Percentiles rank a stretch among this genome's conserved stretches.
These are phyloP conservation scores for Alternaria gaisen DNA, from an alignment of 2,329 filamentous ascomycete genomes.

Conservation along the genomic window DNA sequence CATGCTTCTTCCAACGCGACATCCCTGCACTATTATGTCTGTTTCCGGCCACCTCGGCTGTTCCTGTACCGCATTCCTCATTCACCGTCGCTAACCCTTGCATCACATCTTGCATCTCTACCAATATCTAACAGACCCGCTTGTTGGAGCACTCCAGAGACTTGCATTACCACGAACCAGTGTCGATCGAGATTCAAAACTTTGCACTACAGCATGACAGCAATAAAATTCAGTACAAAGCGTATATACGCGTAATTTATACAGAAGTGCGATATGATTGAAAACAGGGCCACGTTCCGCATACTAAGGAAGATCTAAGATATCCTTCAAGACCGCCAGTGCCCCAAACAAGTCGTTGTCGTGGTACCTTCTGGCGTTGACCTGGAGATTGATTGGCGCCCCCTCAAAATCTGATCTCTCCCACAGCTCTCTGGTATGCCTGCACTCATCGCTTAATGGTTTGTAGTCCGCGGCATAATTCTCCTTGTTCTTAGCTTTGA, in stretches of 20 bases:
- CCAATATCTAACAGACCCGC: not conserved
- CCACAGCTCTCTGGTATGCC: slow-evolving; percentile 33
- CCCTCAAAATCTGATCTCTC: slow-evolving; percentile 27
- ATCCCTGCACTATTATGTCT: not conserved
- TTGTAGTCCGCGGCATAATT: slow-evolving; percentile 24
- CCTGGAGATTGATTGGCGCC: slow-evolving; percentile 34
- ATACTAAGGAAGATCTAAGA: slow-evolving; percentile 22
- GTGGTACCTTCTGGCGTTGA: slow-evolving; percentile 31
- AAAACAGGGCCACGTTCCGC: too few species aligned
- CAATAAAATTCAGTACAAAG: not conserved
- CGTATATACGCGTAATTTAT: not conserved
- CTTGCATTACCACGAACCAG: not conserved
- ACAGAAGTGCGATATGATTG: not conserved
- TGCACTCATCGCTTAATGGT: slow-evolving; percentile 29
- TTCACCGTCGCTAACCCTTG: not conserved
- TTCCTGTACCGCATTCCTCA: not conserved
- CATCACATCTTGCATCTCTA: not conserved
- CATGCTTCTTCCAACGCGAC: slow-evolving; percentile 15
- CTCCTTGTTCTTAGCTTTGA: slow-evolving; percentile 21
- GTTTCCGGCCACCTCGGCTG: slow-evolving; percentile 11
- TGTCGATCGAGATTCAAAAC: not conserved
- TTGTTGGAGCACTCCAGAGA: not conserved
- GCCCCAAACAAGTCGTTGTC: slow-evolving; percentile 34
- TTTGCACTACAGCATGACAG: not conserved
- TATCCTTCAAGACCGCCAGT: slow-evolving; percentile 26